Percentiles rank a stretch among this genome's conserved stretches.
These are phyloP conservation scores for Ordospora colligata DNA, from an alignment of 371 early-diverging fungal species.

Conservation along the genomic window DNA sequence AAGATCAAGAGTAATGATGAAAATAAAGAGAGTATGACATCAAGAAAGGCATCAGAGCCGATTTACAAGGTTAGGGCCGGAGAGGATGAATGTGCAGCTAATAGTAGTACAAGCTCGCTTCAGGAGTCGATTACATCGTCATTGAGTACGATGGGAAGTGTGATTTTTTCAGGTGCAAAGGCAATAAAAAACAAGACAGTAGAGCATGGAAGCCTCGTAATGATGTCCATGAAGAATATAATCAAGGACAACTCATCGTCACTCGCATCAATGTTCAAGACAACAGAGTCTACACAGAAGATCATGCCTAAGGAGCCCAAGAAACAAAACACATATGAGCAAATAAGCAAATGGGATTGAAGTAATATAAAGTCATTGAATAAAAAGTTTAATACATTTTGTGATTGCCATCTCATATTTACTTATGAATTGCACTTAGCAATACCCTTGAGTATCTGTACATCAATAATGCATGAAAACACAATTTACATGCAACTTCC, in stretches of 20 bases:
- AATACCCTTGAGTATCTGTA: neutral
- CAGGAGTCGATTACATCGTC: conserved; percentile 13
- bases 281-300: neutral
- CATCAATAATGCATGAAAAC: neutral
- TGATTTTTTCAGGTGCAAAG: conserved; percentile 10
- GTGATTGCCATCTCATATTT: too few species aligned
- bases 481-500: neutral
- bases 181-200: conserved; percentile 21
- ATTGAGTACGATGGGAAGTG: neutral
- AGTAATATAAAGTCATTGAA: neutral
- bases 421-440: too few species aligned
- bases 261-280: conserved; percentile 5
- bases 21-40: neutral
- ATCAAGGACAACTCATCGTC: conserved; percentile 6
- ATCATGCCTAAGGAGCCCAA: neutral
- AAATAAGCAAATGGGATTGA: neutral
- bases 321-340: neutral
- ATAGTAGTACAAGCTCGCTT: neutral
- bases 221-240: neutral
- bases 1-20: neutral
- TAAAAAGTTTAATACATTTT: too few species aligned
- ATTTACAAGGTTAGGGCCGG: neutral
- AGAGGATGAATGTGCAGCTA: neutral
- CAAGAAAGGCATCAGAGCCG: neutral
- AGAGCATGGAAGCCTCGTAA: neutral